phyloP scores from a whole-genome alignment of 768 basidiomycete genomes.

The Boletus rubescentipes region DNA sequence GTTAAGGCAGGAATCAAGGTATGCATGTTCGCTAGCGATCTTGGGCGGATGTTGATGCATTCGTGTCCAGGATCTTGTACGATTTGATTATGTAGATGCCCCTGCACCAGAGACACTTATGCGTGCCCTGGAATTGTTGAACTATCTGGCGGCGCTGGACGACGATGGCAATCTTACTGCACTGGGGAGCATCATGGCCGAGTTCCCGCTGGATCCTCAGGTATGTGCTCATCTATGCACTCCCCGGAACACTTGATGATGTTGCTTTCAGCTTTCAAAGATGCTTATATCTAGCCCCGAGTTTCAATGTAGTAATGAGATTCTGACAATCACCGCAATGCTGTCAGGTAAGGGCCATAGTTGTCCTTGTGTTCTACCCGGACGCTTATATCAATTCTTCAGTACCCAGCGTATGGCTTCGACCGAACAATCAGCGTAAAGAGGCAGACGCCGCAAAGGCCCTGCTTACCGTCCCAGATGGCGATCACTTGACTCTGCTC shows the following conservation, averaged over 20 bases:
- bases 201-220: constrained; percentile 98
- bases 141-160: constrained; percentile 89
- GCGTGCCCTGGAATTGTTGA: constrained; percentile 92
- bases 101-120: constrained; percentile 96
- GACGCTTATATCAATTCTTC: neutral
- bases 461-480: constrained; percentile 83
- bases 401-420: constrained; percentile 90
- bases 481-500: constrained; percentile 93
- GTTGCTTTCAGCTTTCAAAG: constrained; percentile 62
- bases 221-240: constrained; percentile 36
- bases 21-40: neutral
- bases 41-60: neutral
- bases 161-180: constrained; percentile 91
- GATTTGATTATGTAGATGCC: constrained; percentile 88
- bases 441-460: constrained; percentile 95
- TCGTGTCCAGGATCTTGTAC: constrained; percentile 63
- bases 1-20: constrained; percentile 93
- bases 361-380: neutral
- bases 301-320: constrained; percentile 95
- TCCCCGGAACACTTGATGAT: neutral
- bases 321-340: constrained; percentile 95
- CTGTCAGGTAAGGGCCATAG: constrained; percentile 66
- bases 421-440: constrained; percentile 82
- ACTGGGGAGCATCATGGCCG: constrained; percentile 90
- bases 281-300: constrained; percentile 93